Evolutionary conservation across 805 yeast genomes (phyloP), one percentile per base, ranked within the genome.

Genomic region (Candida ficus): DNA sequence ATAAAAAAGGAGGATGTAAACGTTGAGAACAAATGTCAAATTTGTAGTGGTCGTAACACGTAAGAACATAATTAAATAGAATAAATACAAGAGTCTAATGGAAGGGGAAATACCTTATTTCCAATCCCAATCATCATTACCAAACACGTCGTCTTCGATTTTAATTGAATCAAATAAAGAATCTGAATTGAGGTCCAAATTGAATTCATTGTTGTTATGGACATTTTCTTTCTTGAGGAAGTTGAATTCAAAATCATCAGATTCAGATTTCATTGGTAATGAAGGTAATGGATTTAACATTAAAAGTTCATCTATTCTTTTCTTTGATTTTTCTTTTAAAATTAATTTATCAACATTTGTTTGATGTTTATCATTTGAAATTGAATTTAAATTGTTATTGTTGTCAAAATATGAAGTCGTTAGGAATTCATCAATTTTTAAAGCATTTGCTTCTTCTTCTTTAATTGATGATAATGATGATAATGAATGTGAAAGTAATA

Each of bases 361-460:
- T 17, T 36, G 34, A 28, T 26, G 32, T 23, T 39, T 23, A 18
- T 28, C 33, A 29, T 38, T 32, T 13, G 23, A 14, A 6, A 33
- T 38, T 7, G 37, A 28, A 13, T 36, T 29, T 6, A 16, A 14
- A 26, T 29, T 34, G 17, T 30, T 7, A 20, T 10, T 9, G 46
- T 37, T 33, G 30, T 53, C 58, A 40, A 51, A 54, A 30, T 49
- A 46, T 3, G 55, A 48, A 14, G 52, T 44, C 13, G 52, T 51
- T 17, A 54, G 36, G 28, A 53, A 51, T 19, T 54, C 58, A 33
- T 54, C 58, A 13, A 53, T 41, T 32, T 50, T 53, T 14, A 54
- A 34, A 23, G 45, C 45, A 17, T 30, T 32, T 6, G 35, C 22
- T 6, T 50, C 48, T 12, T 54, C 57, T 41, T 54, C 58, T 39